A percentile compares a stretch with the other conserved stretches of the same genome.
Conservation (phyloP, 768 basidiomycete genomes). For the Tubosaeta sp. region DNA sequence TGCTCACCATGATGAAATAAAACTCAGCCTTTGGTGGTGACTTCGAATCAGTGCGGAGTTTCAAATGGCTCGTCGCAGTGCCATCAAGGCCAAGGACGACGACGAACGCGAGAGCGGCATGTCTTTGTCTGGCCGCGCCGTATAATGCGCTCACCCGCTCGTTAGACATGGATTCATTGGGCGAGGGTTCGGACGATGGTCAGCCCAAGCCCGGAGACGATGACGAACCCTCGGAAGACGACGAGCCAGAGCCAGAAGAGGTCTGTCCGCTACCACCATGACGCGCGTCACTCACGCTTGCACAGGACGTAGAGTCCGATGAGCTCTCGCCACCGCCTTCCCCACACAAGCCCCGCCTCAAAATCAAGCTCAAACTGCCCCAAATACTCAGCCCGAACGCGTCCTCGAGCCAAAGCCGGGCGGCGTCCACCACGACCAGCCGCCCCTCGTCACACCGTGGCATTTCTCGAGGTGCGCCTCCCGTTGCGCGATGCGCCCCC, state of each 20-base stretch:
- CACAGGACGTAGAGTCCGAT: conserved; percentile 32
- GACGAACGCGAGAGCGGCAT: background rate
- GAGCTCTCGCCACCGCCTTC: conserved; percentile 32
- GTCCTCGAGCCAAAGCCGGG: conserved; percentile 29
- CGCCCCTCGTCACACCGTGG: conserved; percentile 24
- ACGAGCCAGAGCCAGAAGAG: conserved; percentile 16
- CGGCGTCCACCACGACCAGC: conserved; percentile 21
- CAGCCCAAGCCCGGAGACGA: conserved; percentile 31
- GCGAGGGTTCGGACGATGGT: conserved; percentile 32
- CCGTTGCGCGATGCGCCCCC: background rate
- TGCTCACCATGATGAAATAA: too few relatives aligned
- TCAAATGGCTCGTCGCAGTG: background rate
- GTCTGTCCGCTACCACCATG: background rate
- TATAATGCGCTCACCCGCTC: background rate
- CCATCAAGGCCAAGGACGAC: background rate
- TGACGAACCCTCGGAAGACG: conserved; percentile 24
- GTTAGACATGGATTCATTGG: conserved; percentile 24
- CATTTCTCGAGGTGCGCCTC: conserved; percentile 18
- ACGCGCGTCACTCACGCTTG: background rate
- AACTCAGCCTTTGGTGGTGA: too few relatives aligned
- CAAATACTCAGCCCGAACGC: conserved; percentile 31
- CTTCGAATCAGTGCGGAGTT: background rate
- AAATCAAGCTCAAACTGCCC: conserved; percentile 60
- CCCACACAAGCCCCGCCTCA: conserved; percentile 43
- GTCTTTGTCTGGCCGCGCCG: background rate